Percentiles rank a stretch among this genome's conserved stretches.
phyloP scores from a whole-genome alignment of 345 rosid genomes.

The Nephelium lappaceum region DNA sequence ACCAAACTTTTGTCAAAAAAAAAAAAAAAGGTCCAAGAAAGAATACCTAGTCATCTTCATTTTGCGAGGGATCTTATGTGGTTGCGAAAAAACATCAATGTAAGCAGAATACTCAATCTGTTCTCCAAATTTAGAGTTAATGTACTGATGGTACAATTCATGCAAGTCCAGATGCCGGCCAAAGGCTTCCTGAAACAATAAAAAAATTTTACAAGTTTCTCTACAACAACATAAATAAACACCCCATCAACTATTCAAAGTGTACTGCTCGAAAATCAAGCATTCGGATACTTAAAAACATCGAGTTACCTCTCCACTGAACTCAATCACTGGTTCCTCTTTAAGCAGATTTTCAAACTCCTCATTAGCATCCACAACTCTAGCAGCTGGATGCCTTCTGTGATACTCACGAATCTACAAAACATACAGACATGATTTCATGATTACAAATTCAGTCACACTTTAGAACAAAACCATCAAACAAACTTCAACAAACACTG shows the following conservation, averaged over 20 bases:
- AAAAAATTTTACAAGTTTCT: background rate
- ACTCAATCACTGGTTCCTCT: conserved; percentile 80
- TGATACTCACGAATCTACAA: conserved; percentile 87
- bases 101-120: conserved; percentile 80
- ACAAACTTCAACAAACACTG: background rate
- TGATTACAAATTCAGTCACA: no score
- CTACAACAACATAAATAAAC: background rate
- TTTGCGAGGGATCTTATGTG: conserved; percentile 61
- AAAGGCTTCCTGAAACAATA: conserved; percentile 66
- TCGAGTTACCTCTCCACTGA: conserved; percentile 82
- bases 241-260: background rate
- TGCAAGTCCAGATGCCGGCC: conserved; percentile 92
- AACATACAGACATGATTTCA: background rate
- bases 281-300: background rate
- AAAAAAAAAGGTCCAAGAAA: conserved; percentile 6
- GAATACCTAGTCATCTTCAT: conserved; percentile 65
- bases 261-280: background rate
- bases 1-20: background rate
- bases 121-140: conserved; percentile 86
- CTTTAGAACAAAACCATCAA: background rate
- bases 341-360: conserved; percentile 73
- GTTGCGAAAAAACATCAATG: conserved; percentile 75
- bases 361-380: conserved; percentile 69
- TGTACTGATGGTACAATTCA: conserved; percentile 78
- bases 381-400: conserved; percentile 83